Evolutionary conservation across 495 filamentous ascomycete genomes (phyloP), one percentile per base, ranked within the genome.

Genomic region (Amniculicola lignicola): DNA sequence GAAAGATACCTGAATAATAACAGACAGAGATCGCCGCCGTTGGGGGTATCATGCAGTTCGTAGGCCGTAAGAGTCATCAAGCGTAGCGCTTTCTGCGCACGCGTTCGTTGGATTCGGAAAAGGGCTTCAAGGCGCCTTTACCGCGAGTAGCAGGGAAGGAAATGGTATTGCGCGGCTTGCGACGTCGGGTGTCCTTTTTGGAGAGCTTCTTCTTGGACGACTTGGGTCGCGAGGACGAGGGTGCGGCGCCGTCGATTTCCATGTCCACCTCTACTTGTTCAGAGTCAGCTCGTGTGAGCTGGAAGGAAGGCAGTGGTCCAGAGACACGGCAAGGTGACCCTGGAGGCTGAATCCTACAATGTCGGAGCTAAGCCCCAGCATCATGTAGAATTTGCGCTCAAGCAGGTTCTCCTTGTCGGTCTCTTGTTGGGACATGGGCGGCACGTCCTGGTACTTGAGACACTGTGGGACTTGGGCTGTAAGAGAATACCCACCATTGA

Each of bases 181-280:
- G 47, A 37, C 36, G 21, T 24, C 45, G 45, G 14, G 16, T 9
- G 10, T 9, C 11, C 10, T 18, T 47, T 56, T 57, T 19, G 33
- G 52, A 9, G 37, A 38, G 37, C 40, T 41, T 52, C 54, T 40
- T 44, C 2, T 48, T 41, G 3, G 37, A 19, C 15, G 31, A 64
- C 37, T 45, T 37, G 2, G 25, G 14, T 1, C 41, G 27, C 11
- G 51, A 5, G 18, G 50, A 31, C 18, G 48, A 11, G 7, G 50
- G 14, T 14, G 38, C 24, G 15, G 40, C 60, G 45, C 40, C 59
- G 48, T 63, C 59, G 42, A 56, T 44, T 29, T 67, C 65, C 55
- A 66, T 57, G 43, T 66, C 62, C 63, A 66, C 64, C 31, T 49
- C 51, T 62, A 61, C 45, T 23, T 21, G 19, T n/a, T 14, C 10